Evolutionary conservation across 257 asterid genomes (phyloP).

Genomic region (Anisodus tanguticus): DNA sequence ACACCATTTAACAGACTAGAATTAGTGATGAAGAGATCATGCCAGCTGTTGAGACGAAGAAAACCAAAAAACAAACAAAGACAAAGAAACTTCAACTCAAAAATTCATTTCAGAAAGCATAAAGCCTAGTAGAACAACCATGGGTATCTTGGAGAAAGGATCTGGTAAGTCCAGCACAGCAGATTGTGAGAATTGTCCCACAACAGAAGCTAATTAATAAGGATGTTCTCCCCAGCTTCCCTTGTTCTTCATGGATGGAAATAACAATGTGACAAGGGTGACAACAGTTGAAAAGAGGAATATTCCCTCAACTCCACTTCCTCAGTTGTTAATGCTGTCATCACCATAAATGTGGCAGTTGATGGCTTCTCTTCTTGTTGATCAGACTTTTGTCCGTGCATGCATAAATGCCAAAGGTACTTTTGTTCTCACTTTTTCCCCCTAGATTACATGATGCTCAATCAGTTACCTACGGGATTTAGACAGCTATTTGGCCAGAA

Average conservation of each 20-base stretch:
- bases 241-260: background rate
- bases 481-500: background rate
- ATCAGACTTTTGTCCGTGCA: background rate
- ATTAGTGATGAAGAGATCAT: background rate
- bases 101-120: slow-evolving; percentile 21
- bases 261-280: slow-evolving; percentile 21
- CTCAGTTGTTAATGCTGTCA: background rate
- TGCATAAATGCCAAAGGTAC: background rate
- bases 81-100: background rate
- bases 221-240: slow-evolving; percentile 21
- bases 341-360: background rate
- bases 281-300: slow-evolving; percentile 14
- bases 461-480: background rate
- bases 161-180: background rate
- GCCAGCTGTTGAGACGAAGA: background rate
- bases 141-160: slow-evolving; percentile 23
- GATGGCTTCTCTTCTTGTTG: slow-evolving; percentile 14
- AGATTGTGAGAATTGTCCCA: slow-evolving; percentile 14
- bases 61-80: background rate
- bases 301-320: slow-evolving; percentile 23
- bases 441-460: background rate
- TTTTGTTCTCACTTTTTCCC: background rate
- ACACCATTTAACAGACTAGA: slow-evolving; percentile 13
- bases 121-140: slow-evolving; percentile 16
- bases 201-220: background rate